Percentiles rank a stretch among this genome's conserved stretches.
Conservation (phyloP, 2,329 filamentous ascomycete species). For the Scedosporium aurantiacum region DNA sequence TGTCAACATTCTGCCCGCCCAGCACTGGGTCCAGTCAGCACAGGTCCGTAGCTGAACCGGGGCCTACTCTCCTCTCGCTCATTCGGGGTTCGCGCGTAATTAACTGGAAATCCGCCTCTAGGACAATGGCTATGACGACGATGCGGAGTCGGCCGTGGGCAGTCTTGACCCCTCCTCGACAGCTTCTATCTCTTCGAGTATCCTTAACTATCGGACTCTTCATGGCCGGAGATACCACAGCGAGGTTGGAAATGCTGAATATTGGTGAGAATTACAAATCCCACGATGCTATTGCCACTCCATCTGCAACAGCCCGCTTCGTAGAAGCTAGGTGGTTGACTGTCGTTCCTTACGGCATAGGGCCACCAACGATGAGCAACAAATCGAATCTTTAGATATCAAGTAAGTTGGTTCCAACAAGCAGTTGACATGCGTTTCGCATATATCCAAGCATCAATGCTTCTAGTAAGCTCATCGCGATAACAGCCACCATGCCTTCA, state of each 20-base stretch:
- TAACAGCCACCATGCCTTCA: slow-evolving; percentile 13
- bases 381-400: slow-evolving; percentile 12
- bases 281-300: not conserved
- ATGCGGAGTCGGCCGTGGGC: not conserved
- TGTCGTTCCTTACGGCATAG: slow-evolving; percentile 1
- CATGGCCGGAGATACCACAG: slow-evolving; percentile 20
- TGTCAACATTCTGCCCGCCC: not conserved
- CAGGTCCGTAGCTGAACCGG: too few species aligned
- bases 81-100: too few species aligned
- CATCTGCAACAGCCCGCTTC: too few species aligned
- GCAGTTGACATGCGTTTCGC: not conserved
- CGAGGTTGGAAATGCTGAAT: slow-evolving; percentile 15
- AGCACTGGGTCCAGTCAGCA: slow-evolving; percentile 1
- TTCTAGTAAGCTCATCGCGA: not conserved
- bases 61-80: too few species aligned
- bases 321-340: not conserved
- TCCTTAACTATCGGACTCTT: slow-evolving; percentile 18
- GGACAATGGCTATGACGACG: not conserved
- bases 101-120: not conserved
- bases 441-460: too few species aligned
- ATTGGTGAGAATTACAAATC: slow-evolving; percentile 12
- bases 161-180: slow-evolving; percentile 8
- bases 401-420: not conserved
- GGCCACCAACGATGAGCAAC: slow-evolving; percentile 16
- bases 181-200: slow-evolving; percentile 17